Percentiles rank a stretch among this genome's conserved stretches.
phyloP scores from a whole-genome alignment of 306 rosid genomes.

The Cicer bijugum region DNA sequence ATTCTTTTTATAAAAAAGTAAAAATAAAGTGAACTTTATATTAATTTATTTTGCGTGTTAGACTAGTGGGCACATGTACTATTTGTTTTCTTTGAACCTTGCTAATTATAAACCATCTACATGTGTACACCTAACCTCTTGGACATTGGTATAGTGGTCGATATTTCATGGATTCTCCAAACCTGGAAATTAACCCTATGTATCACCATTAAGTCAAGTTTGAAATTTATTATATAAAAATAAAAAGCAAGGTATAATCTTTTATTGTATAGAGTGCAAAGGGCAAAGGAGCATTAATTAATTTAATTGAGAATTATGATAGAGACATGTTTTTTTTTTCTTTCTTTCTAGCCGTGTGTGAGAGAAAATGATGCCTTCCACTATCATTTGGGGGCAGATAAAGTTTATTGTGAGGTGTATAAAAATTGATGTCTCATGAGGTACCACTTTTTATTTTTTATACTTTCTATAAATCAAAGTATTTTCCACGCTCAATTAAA shows the following conservation, averaged over 20 bases:
- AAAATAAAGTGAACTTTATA: slow-evolving; percentile 11
- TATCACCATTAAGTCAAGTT: slow-evolving; percentile 27
- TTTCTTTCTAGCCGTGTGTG: background rate
- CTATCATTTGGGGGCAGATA: slow-evolving; percentile 13
- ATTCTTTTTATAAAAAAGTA: background rate
- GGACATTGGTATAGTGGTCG: background rate
- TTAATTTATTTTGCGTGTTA: slow-evolving; percentile 37
- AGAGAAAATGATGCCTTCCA: slow-evolving; percentile 41
- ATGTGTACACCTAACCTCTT: slow-evolving; percentile 29
- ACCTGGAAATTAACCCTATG: slow-evolving; percentile 14
- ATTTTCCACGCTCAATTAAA: background rate
- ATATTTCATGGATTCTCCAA: slow-evolving; percentile 36
- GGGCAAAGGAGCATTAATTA: slow-evolving; percentile 1
- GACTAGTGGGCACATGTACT: slow-evolving; percentile 32
- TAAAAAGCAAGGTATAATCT: slow-evolving; percentile 13
- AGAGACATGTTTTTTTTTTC: slow-evolving; percentile 4
- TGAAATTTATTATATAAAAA: background rate
- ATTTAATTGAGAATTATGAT: background rate
- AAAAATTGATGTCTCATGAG: background rate
- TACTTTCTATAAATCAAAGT: background rate
- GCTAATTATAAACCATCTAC: slow-evolving; percentile 29
- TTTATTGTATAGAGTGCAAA: slow-evolving; percentile 27
- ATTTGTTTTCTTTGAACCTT: background rate
- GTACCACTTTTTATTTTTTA: slow-evolving; percentile 1
- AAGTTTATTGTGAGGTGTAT: background rate